Evolutionary conservation across 2,329 filamentous ascomycete genomes (phyloP), one percentile per base, ranked within the genome.

Genomic region (Akanthomyces uredinophilus): DNA sequence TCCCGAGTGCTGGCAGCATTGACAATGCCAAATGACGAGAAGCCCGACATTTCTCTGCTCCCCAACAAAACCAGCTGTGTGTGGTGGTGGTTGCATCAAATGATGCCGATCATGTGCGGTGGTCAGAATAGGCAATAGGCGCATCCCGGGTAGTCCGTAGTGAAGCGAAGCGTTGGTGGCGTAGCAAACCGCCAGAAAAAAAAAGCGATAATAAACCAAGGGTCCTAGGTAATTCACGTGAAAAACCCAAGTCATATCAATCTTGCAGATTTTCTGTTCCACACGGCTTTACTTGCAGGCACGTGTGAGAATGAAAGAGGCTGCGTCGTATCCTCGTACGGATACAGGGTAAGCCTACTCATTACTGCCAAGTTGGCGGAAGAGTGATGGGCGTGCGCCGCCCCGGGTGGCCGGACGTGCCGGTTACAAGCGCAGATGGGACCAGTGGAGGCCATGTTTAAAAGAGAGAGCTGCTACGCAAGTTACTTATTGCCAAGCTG

Each of bases 41-140:
- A 5, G 14, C 14, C 20, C 5, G 46, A 24, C 18, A 10, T 50
- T 16, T 37, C 18, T 32, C 6, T 53, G 24, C 7, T 27, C 57
- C 27, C 57, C 47, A 60, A 60, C 47, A 53, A 37, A 53, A n/a
- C 8, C 2, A 7, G 2, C 2, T 14, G 49, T n/a, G 7, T 35
- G 50, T 8, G 44, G 3, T 5, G 27, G 14, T 52, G 24, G 56
- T 35, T 27, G 57, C 20, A 27, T 60, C 57, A 60, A 59, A 27
- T 60, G 57, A 60, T 11, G 39, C 27, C 37, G 39, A 41, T 60
- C 57, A 60, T 60, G 57, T 60, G 57, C 49, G 39, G 18, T 52
- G 39, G 39, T 27, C 27, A 53, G n/a, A 13, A 37, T 13, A 14
- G 32, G 46, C 7, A 7, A 41, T 22, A 41, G 22, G 37, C 32